Percentiles rank a stretch among this genome's conserved stretches.
Conservation (phyloP, 2,329 filamentous ascomycete genomes). For the Botrytis paeoniae region DNA sequence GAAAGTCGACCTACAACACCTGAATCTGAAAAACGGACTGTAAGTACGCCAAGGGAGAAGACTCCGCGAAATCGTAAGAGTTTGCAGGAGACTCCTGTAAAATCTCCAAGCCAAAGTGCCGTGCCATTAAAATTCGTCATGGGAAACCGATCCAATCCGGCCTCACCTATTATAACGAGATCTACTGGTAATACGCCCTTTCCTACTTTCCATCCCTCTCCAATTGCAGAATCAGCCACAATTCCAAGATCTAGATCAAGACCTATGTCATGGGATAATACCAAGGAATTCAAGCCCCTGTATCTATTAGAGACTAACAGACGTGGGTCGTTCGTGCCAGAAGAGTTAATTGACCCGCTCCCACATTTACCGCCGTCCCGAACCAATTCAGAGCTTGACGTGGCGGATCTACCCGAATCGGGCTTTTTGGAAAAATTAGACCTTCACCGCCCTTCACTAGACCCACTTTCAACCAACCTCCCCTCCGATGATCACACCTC, state of each 20-base stretch:
- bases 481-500: slow-evolving; percentile 53
- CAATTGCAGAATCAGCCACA: slow-evolving; percentile 33
- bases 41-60: slow-evolving; percentile 26
- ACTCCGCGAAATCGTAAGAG: slow-evolving; percentile 28
- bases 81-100: slow-evolving; percentile 34
- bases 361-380: slow-evolving; percentile 52
- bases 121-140: slow-evolving; percentile 55
- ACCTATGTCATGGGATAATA: slow-evolving; percentile 59
- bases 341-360: slow-evolving; percentile 40
- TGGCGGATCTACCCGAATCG: slow-evolving; percentile 17
- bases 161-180: slow-evolving; percentile 44
- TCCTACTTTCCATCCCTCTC: slow-evolving; percentile 37
- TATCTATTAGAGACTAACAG: slow-evolving; percentile 66
- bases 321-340: slow-evolving; percentile 25
- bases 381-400: slow-evolving; percentile 42
- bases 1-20: slow-evolving; percentile 51
- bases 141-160: slow-evolving; percentile 41
- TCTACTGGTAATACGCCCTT: slow-evolving; percentile 41
- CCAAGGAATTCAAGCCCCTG: slow-evolving; percentile 73
- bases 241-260: slow-evolving; percentile 44
- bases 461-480: slow-evolving; percentile 39
- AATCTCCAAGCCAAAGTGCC: slow-evolving; percentile 48
- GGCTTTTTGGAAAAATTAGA: slow-evolving; percentile 14
- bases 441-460: slow-evolving; percentile 17
- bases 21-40: slow-evolving; percentile 31